Evolutionary conservation across 2,329 filamentous ascomycete genomes (phyloP).

Genomic region (Verruconis gallopava): DNA sequence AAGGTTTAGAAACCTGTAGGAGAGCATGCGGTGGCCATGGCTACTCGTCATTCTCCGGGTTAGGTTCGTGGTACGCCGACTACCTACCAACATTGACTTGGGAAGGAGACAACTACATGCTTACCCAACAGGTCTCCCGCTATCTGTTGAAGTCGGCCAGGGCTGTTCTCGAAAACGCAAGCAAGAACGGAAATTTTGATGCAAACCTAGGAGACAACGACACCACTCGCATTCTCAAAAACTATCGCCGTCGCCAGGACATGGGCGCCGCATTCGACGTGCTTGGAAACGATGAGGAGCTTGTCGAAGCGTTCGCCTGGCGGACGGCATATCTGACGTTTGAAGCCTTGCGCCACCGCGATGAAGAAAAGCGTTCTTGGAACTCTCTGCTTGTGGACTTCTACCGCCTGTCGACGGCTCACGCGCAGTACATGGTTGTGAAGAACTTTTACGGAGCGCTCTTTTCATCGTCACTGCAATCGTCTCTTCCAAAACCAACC

Average conservation of each 20-base stretch:
- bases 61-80: slow-evolving; percentile 61
- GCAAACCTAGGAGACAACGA: slow-evolving; percentile 52
- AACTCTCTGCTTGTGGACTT: slow-evolving; percentile 69
- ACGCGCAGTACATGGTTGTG: slow-evolving; percentile 65
- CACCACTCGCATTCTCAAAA: slow-evolving; percentile 52
- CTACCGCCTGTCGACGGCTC: slow-evolving; percentile 60
- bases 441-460: slow-evolving; percentile 67
- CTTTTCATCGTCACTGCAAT: slow-evolving; percentile 39
- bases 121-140: slow-evolving; percentile 65
- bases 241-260: slow-evolving; percentile 52
- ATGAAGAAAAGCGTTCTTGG: slow-evolving; percentile 64
- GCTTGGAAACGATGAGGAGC: slow-evolving; percentile 52
- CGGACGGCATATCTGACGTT: slow-evolving; percentile 62
- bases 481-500: slow-evolving; percentile 14
- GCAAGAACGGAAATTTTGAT: slow-evolving; percentile 31
- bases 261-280: slow-evolving; percentile 64
- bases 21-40: slow-evolving; percentile 67
- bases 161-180: slow-evolving; percentile 50
- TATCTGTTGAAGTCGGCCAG: slow-evolving; percentile 68
- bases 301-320: slow-evolving; percentile 66
- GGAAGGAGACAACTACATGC: slow-evolving; percentile 75
- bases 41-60: slow-evolving; percentile 63
- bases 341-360: slow-evolving; percentile 60
- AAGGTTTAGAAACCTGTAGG: slow-evolving; percentile 62
- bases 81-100: slow-evolving; percentile 60